Base-by-base conservation (phyloP, 2,329 filamentous ascomycete species). In the Aureobasidium sp. region DNA sequence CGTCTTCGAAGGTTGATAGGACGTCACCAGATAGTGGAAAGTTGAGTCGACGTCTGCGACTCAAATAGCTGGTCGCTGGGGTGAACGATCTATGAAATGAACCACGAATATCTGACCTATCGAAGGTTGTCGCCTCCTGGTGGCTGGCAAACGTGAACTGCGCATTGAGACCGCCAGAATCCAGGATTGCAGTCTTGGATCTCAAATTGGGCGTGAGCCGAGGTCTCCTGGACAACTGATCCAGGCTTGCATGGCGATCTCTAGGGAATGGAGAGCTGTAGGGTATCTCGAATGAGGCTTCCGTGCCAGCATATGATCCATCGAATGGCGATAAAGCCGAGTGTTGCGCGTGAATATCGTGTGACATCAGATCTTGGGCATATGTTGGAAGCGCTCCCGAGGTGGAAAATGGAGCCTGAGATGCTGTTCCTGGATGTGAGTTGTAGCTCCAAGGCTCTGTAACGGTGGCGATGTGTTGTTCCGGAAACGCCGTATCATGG, bases 11-110 rank as follows among this genome's bases (percentile, higher is more conserved):
- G 9, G 47, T 29, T 5, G 48, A 25, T 17, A 62, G 17, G 3
- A 44, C 27, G 17, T 62, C 47, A 17, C 51, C 47, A 17, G 51
- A 39, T 5, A 51, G n/a, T 4, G 64, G 61, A 29, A 65, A 65
- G 9, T 44, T 51, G 42, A 58, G 62, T 17, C 61, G 52, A 20
- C 48, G 61, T 14, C 45, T 53, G 0, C 58, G 45, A 34, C 36
- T 61, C n/a, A 61, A 11, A 15, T 61, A 52, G n/a, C 36, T 42
- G 17, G 45, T 47, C 2, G 58, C 22, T 12, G 58, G 37, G 25
- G 25, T 37, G 3, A 61, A 52, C 3, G 58, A 42, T 25, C 55
- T 47, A 22, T 58, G 55, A 22, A 58, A 58, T 8, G 31, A 27
- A 3, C 55, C 55, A 7, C 20, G 55, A 6, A 27, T 2, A 4